Base-by-base conservation (phyloP, 495 filamentous ascomycete species). In the Aspergillus conjunctus region DNA sequence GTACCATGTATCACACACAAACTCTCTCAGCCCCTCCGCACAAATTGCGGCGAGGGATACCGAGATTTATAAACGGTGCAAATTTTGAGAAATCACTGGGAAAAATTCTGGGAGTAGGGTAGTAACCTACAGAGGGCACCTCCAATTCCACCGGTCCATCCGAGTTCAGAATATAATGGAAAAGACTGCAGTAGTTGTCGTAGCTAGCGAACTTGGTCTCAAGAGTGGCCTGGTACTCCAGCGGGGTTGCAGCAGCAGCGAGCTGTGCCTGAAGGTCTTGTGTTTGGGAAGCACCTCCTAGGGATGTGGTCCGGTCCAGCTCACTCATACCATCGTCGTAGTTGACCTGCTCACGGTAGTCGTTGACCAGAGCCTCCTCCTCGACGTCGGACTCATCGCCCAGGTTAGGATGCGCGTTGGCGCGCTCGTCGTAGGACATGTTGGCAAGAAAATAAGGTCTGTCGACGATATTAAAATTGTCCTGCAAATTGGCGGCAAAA, bases 161-260 rank as follows among this genome's bases (percentile, higher is more conserved):
- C 58, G 93, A 97, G 83, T 98, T 98, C 68, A 98, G 82, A 72
- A 98, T 97, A 77, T 91, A 97, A 79, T 98, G 95, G 80, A 98
- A 98, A 56, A 98, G 82, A 75, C 87, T 94, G 88, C 95, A 98
- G 83, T 98, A 98, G 75, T 92, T 91, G 78, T 98, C 95, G 82
- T 98, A 98, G 81, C 94, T 98, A 69, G 87, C 85, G 79, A 98
- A 97, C 77, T 97, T 97, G 71, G 88, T 90, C 74, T 96, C 93
- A 57, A 98, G 82, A 17, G 91, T 90, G 37, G 95, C 95, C 68
- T 91, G 89, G 79, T 92, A 97, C 69, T 98, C 94, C 66, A 98
- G 79, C 51, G 95, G 94, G 72, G 91, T 92, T 64, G 94, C 94
- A 55, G 95, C 95, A 62, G 91, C 89, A 49, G 84, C 84, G 52